Base-by-base conservation (phyloP, 306 rosid species). In the Cyclanthera cordifolia region DNA sequence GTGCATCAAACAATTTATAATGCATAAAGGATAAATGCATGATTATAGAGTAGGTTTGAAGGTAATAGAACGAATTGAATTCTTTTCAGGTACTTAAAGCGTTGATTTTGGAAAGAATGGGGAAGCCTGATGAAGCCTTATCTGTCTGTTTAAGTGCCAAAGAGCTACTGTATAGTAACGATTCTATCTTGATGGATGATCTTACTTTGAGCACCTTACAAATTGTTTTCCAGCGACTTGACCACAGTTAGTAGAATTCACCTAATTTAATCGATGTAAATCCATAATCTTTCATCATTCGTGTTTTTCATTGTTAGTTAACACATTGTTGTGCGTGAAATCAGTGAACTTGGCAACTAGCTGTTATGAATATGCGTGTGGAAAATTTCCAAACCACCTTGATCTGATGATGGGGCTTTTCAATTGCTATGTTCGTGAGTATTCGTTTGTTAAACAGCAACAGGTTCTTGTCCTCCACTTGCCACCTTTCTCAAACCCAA, bases 381-480 rank as follows among this genome's bases (percentile, higher is more conserved):
- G 85, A 69, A 94, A 88, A 74, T 80, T 85, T 79, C 82, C 97
- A 1, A 90, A 74, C 70, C 89, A 81, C 79, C 67, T 79, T 83
- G 99, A 86, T 53, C 81, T 94, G 30, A 81, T 94, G 96, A 85
- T 77, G 86, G 99, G 99, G 16, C 90, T 94, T 16, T 94, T 94
- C 77, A 94, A 94, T 73, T 90, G 99, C 80, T 90, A 94, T 60
- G 95, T 90, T 66, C 97, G 97, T 0, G 97, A 94, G 78, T 88
- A 94, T 77, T 94, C 97, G 1, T 90, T 94, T 59, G 99, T 94
- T 72, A 94, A 90, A 81, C 99, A 94, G 77, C 99, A 94, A 68
- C 99, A 94, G 97, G 99, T 94, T 78, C 39, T 65, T 80, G 80
- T 53, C 10, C 8, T 43, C 23, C 43, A 21, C 32, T 47, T 71